Evolutionary conservation across 2,329 filamentous ascomycete genomes (phyloP).

Genomic region (Ophiostoma ulmi): DNA sequence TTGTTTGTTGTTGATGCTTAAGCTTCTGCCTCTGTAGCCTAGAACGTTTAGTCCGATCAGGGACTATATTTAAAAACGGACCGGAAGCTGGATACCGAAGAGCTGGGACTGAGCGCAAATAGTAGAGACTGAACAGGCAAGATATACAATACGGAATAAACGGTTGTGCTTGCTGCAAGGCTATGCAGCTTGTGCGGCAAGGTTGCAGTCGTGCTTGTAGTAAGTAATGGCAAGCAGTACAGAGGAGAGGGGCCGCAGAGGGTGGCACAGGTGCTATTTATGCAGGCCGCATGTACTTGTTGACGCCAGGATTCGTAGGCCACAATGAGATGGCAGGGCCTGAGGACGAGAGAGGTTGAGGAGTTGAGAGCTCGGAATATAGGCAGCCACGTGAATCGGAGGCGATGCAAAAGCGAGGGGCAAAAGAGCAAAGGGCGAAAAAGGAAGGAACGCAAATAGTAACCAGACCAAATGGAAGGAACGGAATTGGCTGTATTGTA

Average conservation of each 20-base stretch:
- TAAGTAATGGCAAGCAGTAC: slow-evolving; percentile 14
- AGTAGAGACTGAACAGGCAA: neutral
- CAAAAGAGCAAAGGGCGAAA: neutral
- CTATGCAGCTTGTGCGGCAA: neutral
- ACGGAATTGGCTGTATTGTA: neutral
- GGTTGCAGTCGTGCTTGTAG: neutral
- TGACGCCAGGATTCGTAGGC: neutral
- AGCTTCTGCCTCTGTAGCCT: neutral
- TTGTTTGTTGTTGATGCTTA: slow-evolving; percentile 16
- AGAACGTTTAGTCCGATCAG: neutral
- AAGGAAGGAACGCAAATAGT: neutral
- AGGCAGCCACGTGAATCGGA: neutral
- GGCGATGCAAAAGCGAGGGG: neutral
- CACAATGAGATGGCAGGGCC: neutral
- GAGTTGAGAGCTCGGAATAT: neutral
- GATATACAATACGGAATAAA: neutral
- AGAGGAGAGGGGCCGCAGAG: slow-evolving; percentile 1
- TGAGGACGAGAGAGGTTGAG: neutral
- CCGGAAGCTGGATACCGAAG: neutral
- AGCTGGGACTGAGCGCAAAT: neutral
- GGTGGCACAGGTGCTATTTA: slow-evolving; percentile 10
- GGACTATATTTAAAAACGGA: neutral
- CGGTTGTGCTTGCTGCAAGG: neutral
- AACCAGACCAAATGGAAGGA: neutral
- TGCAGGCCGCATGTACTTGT: slow-evolving; percentile 1